Percentiles rank a stretch among this genome's conserved stretches.
Evolutionary conservation across 306 rosid species (phyloP).

Genomic region (Mimosa pudica): DNA sequence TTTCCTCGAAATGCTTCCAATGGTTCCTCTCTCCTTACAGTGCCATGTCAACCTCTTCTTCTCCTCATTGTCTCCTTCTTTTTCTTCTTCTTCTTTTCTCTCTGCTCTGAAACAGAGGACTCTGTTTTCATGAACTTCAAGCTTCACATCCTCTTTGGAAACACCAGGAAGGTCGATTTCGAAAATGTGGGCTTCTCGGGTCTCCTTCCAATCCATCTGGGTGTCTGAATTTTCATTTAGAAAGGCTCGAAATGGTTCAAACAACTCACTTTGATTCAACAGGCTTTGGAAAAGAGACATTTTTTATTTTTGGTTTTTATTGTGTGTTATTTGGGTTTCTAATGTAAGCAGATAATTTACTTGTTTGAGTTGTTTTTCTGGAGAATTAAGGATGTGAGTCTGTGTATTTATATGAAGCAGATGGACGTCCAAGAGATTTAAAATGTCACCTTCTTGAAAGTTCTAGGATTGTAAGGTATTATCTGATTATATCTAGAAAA

Average conservation of each 20-base stretch:
- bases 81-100: conserved; percentile 34
- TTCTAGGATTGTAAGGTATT: conserved; percentile 34
- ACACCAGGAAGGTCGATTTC: conserved; percentile 62
- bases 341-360: neutral
- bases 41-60: conserved; percentile 52
- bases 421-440: neutral
- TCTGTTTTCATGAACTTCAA: conserved; percentile 46
- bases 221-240: conserved; percentile 28
- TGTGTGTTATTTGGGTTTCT: neutral
- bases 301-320: neutral
- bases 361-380: neutral
- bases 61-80: conserved; percentile 14
- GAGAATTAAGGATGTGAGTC: neutral
- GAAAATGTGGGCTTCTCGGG: conserved; percentile 45
- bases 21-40: conserved; percentile 52
- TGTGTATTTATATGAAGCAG: conserved; percentile 15
- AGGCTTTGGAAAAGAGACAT: conserved; percentile 49
- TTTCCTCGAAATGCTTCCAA: conserved; percentile 40
- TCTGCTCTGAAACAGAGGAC: conserved; percentile 50
- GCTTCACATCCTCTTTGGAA: conserved; percentile 58
- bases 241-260: conserved; percentile 29
- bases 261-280: conserved; percentile 34
- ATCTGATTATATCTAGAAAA: neutral
- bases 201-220: conserved; percentile 68
- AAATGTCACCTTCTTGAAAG: conserved; percentile 39